A percentile compares a stretch with the other conserved stretches of the same genome.
Evolutionary conservation across 2,329 filamentous ascomycete species (phyloP).

Genomic region (Xylariales sp.): DNA sequence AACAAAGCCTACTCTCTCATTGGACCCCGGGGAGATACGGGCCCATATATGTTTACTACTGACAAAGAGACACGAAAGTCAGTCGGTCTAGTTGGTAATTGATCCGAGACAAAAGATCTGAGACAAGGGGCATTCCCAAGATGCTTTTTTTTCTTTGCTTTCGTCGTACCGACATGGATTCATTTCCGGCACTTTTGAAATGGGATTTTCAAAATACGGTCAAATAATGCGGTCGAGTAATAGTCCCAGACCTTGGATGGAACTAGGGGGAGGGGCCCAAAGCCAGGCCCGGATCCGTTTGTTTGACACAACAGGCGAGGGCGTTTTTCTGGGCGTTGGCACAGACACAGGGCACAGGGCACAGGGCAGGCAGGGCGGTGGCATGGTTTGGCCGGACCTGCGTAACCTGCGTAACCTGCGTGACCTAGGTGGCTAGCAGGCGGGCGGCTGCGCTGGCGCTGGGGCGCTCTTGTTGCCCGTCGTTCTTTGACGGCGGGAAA

Average conservation of each 20-base stretch:
- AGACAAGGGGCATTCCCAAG: not conserved
- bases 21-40: not conserved
- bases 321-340: no score
- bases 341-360: no score
- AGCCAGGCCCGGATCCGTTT: not conserved
- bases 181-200: not conserved
- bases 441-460: not conserved
- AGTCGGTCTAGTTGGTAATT: not conserved
- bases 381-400: not conserved
- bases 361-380: not conserved
- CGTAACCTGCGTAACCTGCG: not conserved
- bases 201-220: slow-evolving; percentile 7
- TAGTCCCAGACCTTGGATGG: slow-evolving; percentile 2
- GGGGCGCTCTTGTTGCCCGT: no score
- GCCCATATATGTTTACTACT: not conserved
- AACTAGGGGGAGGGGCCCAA: not conserved
- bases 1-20: not conserved
- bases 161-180: not conserved
- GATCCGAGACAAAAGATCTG: not conserved
- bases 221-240: not conserved
- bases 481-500: no score
- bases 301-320: not conserved
- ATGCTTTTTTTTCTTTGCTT: not conserved
- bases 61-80: not conserved
- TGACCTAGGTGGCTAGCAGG: slow-evolving; percentile 4